phyloP scores from a whole-genome alignment of 1,139 yeast species.

The Sugiyamaella paludigena region DNA sequence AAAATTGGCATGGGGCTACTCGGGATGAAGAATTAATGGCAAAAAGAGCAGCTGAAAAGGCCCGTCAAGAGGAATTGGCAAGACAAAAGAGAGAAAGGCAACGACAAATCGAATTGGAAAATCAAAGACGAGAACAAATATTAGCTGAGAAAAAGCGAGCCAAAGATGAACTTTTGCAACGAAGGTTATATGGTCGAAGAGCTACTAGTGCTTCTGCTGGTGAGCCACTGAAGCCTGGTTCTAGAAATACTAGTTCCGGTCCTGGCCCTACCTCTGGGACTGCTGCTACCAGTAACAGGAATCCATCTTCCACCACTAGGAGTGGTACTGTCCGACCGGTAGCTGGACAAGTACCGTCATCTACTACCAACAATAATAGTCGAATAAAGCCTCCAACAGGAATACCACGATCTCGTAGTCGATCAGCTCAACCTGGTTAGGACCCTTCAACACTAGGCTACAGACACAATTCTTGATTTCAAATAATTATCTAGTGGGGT shows the following conservation, averaged over 20 bases:
- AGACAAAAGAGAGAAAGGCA: constrained; percentile 24
- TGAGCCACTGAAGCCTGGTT: background rate
- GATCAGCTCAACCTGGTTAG: too few species aligned
- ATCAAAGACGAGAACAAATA: constrained; percentile 20
- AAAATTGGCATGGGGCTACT: constrained; percentile 36
- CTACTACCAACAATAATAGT: constrained; percentile 1
- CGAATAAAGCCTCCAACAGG: constrained; percentile 12
- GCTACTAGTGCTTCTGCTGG: constrained; percentile 9
- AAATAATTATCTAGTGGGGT: too few species aligned
- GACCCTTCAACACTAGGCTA: too few species aligned
- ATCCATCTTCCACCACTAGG: background rate
- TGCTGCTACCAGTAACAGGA: background rate
- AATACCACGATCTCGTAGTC: constrained; percentile 1
- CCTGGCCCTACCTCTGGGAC: background rate
- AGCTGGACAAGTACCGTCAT: background rate
- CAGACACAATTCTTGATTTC: too few species aligned
- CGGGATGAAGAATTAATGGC: constrained; percentile 30
- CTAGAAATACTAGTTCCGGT: background rate
- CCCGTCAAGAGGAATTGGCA: constrained; percentile 26
- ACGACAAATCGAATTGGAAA: constrained; percentile 22
- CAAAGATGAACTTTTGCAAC: constrained; percentile 23
- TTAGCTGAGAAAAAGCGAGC: constrained; percentile 22
- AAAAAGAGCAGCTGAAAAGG: constrained; percentile 24
- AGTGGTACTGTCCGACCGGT: background rate
- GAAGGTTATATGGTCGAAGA: constrained; percentile 28